These are phyloP conservation scores for Borealophlyctis nickersoniae DNA, from an alignment of 192 early-diverging fungal species.

Conservation along the genomic window DNA sequence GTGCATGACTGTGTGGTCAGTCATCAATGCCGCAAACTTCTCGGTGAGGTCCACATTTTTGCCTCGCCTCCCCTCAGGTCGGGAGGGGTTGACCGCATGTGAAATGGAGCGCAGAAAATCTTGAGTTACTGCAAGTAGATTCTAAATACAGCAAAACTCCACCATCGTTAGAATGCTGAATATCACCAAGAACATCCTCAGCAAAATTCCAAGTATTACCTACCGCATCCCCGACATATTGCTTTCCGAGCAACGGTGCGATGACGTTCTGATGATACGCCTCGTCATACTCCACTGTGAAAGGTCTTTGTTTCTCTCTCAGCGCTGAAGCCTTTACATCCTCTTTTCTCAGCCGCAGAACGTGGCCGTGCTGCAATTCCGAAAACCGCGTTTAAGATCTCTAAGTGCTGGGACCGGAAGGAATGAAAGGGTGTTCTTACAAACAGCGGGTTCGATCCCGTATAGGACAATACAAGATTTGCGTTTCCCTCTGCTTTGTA, in stretches of 20 bases:
- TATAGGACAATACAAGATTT: conserved; percentile 62
- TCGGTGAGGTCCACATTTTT: conserved; percentile 11
- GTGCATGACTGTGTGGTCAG: conserved; percentile 16
- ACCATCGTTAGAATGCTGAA: too few species aligned
- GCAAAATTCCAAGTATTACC: not conserved
- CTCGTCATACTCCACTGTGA: conserved; percentile 22
- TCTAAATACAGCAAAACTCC: not conserved
- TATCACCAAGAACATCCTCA: not conserved
- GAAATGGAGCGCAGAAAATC: conserved; percentile 4
- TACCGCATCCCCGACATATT: conserved; percentile 8
- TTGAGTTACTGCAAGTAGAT: not conserved
- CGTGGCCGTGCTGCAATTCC: conserved; percentile 3
- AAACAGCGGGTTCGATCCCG: conserved; percentile 36
- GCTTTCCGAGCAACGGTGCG: conserved; percentile 6
- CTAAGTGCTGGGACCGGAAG: too few species aligned
- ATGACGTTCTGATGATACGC: conserved; percentile 31
- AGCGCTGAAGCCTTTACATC: not conserved
- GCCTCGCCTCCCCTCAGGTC: conserved; percentile 2
- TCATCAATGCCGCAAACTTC: conserved; percentile 14
- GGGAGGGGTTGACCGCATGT: not conserved
- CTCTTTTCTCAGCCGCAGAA: conserved; percentile 14
- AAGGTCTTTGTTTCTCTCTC: conserved; percentile 1
- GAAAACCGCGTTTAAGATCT: conserved; percentile 6
- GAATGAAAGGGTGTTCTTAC: too few species aligned
- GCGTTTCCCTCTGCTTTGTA: conserved; percentile 76